Evolutionary conservation across 768 basidiomycete genomes (phyloP).

Genomic region (Leucogyrophana mollusca): DNA sequence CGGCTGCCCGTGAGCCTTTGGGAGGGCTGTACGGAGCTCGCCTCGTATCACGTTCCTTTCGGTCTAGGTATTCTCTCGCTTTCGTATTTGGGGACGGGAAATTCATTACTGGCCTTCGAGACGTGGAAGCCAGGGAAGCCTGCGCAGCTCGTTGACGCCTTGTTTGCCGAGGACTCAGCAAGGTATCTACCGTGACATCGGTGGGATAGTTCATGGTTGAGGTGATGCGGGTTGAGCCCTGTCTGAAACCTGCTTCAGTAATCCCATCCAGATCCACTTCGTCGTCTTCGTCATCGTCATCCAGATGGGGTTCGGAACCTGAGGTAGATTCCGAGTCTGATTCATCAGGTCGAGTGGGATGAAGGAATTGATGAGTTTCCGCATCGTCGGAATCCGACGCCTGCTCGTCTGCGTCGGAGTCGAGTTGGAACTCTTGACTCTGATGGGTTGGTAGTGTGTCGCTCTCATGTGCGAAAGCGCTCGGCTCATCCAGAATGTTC

Average conservation of each 20-base stretch:
- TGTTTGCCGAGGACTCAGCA: no score
- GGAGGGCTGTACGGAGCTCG: constrained; percentile 9
- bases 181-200: no score
- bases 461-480: background rate
- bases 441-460: constrained; percentile 10
- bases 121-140: no score
- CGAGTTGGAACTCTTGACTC: constrained; percentile 3
- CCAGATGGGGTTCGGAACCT: background rate
- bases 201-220: no score
- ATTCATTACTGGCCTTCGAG: no score
- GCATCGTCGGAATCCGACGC: constrained; percentile 28
- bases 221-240: no score
- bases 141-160: no score
- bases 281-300: constrained; percentile 4
- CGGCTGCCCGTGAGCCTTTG: constrained; percentile 14
- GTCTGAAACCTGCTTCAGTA: constrained; percentile 4
- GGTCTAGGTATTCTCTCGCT: constrained; percentile 12
- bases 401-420: background rate
- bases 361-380: constrained; percentile 24
- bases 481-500: constrained; percentile 14
- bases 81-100: constrained; percentile 17
- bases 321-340: no score
- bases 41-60: constrained; percentile 5
- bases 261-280: constrained; percentile 15
- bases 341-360: no score